Conservation (phyloP, 805 yeast species). For the Zygosaccharomyces pseudorouxii region DNA sequence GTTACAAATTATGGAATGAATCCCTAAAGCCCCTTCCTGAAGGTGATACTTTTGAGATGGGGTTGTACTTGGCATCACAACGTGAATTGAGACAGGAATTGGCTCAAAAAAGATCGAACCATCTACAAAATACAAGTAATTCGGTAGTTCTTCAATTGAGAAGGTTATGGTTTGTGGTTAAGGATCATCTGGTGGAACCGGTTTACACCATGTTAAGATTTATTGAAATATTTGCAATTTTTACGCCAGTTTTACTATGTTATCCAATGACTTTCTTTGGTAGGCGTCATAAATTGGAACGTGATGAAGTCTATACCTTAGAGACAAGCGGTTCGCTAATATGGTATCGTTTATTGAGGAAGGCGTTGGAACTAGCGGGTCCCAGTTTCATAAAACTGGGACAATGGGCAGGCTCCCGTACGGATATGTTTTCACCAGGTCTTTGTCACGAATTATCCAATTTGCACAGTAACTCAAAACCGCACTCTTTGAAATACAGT, state of each 20-base stretch:
- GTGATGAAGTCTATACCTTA: slow-evolving; percentile 10
- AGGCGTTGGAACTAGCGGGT: slow-evolving; percentile 78
- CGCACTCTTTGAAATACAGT: slow-evolving; percentile 65
- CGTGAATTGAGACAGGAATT: slow-evolving; percentile 45
- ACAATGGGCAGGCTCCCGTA: slow-evolving; percentile 98
- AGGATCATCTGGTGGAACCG: slow-evolving; percentile 66
- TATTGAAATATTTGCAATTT: slow-evolving; percentile 57
- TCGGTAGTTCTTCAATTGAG: slow-evolving; percentile 33
- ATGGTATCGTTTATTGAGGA: slow-evolving; percentile 67
- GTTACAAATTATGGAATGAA: slow-evolving; percentile 13
- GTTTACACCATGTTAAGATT: slow-evolving; percentile 63
- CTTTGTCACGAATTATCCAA: slow-evolving; percentile 72
- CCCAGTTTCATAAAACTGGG: slow-evolving; percentile 90
- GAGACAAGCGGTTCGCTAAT: slow-evolving; percentile 57
- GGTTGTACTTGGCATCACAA: slow-evolving; percentile 57
- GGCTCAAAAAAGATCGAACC: slow-evolving; percentile 33
- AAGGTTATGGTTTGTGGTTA: slow-evolving; percentile 40
- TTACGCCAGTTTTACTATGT: slow-evolving; percentile 60
- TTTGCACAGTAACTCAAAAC: slow-evolving; percentile 77
- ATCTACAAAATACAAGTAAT: slow-evolving; percentile 17
- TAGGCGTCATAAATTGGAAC: slow-evolving; percentile 15
- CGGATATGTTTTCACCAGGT: slow-evolving; percentile 80
- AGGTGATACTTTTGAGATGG: slow-evolving; percentile 68
- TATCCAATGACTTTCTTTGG: slow-evolving; percentile 54
- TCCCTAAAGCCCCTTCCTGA: slow-evolving; percentile 37